These are phyloP conservation scores for Arabis hirsuta DNA, from an alignment of 345 rosid species.

Conservation along the genomic window DNA sequence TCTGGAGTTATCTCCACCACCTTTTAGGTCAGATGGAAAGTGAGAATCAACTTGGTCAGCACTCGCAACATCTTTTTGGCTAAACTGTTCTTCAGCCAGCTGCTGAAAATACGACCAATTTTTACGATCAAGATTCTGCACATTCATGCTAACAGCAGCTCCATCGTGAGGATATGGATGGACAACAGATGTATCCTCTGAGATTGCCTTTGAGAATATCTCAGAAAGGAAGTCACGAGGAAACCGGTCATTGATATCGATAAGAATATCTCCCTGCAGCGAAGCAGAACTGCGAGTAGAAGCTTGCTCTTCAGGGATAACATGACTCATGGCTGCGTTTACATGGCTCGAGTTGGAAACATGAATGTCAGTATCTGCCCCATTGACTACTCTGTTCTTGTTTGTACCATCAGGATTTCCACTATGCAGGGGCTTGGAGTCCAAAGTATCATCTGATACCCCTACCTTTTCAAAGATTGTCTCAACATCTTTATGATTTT, in stretches of 20 bases:
- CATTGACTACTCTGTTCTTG: conserved; percentile 43
- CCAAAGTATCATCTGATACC: conserved; percentile 47
- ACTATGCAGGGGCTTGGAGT: conserved; percentile 46
- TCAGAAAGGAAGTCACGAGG: conserved; percentile 84
- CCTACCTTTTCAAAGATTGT: conserved; percentile 50
- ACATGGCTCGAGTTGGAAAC: conserved; percentile 42
- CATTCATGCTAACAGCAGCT: conserved; percentile 67
- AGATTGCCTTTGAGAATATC: conserved; percentile 64
- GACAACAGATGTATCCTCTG: conserved; percentile 55
- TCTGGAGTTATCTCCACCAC: conserved; percentile 45
- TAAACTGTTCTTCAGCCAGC: conserved; percentile 72
- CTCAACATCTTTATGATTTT: conserved; percentile 50
- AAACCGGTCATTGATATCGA: conserved; percentile 83
- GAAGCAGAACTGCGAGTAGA: conserved; percentile 44
- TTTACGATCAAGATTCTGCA: conserved; percentile 78
- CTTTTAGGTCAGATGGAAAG: conserved; percentile 45
- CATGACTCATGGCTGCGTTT: conserved; percentile 39
- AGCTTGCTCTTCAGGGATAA: conserved; percentile 46
- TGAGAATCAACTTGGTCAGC: conserved; percentile 61
- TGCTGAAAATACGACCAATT: conserved; percentile 88
- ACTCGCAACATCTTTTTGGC: conserved; percentile 56
- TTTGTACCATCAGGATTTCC: conserved; percentile 42
- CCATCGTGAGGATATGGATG: conserved; percentile 54
- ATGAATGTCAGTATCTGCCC: conserved; percentile 45
- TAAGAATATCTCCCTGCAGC: conserved; percentile 63